A percentile compares a stretch with the other conserved stretches of the same genome.
These are phyloP conservation scores for Fusarium fujikuroi DNA, from an alignment of 2,329 filamentous ascomycete genomes.

Conservation along the genomic window DNA sequence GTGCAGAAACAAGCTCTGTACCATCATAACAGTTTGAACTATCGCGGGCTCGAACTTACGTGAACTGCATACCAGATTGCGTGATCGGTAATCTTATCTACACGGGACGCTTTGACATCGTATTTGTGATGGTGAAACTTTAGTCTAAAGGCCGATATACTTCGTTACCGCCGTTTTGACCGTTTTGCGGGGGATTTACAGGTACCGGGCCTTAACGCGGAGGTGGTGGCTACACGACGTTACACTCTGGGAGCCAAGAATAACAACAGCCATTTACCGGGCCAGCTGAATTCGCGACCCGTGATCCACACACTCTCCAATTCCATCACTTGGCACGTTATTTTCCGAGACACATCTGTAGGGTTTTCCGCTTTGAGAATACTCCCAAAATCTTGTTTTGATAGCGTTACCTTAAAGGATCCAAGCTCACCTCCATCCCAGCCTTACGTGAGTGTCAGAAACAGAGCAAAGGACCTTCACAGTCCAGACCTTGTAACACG, in stretches of 20 bases:
- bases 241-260: background rate
- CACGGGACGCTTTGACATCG: background rate
- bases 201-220: background rate
- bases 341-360: background rate
- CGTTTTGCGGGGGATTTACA: constrained; percentile 10
- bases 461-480: background rate
- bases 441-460: constrained; percentile 4
- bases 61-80: constrained; percentile 2
- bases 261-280: background rate
- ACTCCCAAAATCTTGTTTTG: background rate
- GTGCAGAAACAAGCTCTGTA: background rate
- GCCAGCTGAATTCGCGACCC: background rate
- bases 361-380: background rate
- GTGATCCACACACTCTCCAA: background rate
- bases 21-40: background rate
- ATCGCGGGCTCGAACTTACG: background rate
- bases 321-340: background rate
- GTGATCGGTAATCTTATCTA: background rate
- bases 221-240: background rate
- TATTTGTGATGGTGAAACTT: background rate
- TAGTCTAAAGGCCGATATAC: background rate
- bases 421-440: background rate
- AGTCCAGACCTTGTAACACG: background rate
- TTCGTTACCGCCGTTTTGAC: background rate
- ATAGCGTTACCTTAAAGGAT: background rate